These are phyloP conservation scores for Colletotrichum lini DNA, from an alignment of 2,329 filamentous ascomycete genomes.

Conservation along the genomic window DNA sequence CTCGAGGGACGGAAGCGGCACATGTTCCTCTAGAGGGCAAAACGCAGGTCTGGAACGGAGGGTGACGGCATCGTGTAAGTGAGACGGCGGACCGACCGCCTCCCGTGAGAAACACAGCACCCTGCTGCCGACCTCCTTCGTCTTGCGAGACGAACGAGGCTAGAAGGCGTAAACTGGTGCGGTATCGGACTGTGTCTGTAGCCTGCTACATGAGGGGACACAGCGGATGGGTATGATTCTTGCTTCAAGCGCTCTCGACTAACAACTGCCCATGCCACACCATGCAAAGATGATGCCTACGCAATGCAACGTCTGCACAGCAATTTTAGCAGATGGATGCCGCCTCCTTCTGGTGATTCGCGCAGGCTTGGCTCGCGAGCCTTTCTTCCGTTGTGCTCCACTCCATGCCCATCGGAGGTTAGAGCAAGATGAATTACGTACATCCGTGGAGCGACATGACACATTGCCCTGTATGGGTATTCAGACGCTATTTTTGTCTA, in stretches of 20 bases:
- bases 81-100: constrained; percentile 5
- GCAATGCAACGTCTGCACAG: constrained; percentile 26
- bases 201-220: neutral
- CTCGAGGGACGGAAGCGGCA: constrained; percentile 1
- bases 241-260: neutral
- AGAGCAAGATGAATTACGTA: constrained; percentile 32
- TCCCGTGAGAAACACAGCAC: constrained; percentile 5
- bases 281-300: neutral
- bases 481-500: neutral
- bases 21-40: neutral
- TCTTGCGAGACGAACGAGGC: constrained; percentile 11
- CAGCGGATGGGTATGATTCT: neutral
- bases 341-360: neutral
- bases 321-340: constrained; percentile 23
- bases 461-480: neutral
- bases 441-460: constrained; percentile 16
- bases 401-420: constrained; percentile 16
- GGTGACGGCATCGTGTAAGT: constrained; percentile 15
- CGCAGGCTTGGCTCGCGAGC: neutral
- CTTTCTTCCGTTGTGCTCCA: constrained; percentile 17
- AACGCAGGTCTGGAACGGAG: neutral
- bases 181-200: neutral
- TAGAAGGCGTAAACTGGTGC: constrained; percentile 3
- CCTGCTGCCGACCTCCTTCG: constrained; percentile 1
- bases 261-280: neutral